Evolutionary conservation across 768 basidiomycete genomes (phyloP), one percentile per base, ranked within the genome.

Genomic region (Tylopilus sp.): DNA sequence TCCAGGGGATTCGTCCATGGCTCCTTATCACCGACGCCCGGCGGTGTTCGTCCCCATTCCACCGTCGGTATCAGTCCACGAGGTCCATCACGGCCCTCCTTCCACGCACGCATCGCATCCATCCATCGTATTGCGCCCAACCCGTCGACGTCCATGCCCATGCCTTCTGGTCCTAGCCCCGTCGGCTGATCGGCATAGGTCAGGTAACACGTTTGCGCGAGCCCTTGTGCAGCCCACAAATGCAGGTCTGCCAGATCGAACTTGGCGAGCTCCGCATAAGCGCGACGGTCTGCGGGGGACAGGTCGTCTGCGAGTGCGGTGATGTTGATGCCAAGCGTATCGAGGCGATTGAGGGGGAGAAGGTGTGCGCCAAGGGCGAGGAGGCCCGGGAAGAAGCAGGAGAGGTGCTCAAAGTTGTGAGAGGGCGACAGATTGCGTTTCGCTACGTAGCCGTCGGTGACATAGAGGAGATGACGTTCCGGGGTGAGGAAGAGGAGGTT

Each of bases 331-430:
- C 78, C 80, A 14, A 79, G 57, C 0, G 72, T 63, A 22, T 73
- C 68, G 3, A 85, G 75, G 47, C 81, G 68, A 51, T 83, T 75
- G 45, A 85, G 70, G 24, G 81, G 81, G 43, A 89, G 76, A 12
- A 78, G 78, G 56, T 85, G 78, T 6, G 72, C 85, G 24, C 89
- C 88, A 3, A 91, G 74, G 6, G 88, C 86, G 44, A 91, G 73
- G 14, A 89, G 71, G 16, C 89, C 88, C 0, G 87, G 87, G 44
- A 88, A 75, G 72, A 89, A 91, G 68, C 88, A 89, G 11, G 87
- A 82, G 24, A 91, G 71, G 61, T 91, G 88, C 56, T 90, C 88
- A 48, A 89, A 81, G 21, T 65, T 61, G 58, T 85, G 80, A 10
- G 76, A 72, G 22, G 79, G 74, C 14, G 60, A n/a, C n/a, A 54